These are phyloP conservation scores for Fusarium beomiforme DNA, from an alignment of 2,329 filamentous ascomycete species.

Conservation along the genomic window DNA sequence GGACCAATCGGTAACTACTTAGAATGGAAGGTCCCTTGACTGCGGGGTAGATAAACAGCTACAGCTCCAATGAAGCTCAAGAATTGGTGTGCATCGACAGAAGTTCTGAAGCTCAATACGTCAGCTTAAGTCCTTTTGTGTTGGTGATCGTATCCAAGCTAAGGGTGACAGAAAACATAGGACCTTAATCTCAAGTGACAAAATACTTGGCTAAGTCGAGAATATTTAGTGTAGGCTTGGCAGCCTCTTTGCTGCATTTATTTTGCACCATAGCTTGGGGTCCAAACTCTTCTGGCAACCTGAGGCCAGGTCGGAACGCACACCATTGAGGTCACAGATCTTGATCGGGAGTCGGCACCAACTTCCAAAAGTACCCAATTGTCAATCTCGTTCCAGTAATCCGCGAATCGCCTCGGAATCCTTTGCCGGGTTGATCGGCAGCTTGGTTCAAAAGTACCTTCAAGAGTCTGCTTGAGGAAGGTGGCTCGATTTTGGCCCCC, in stretches of 20 bases:
- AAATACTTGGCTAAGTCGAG: no score
- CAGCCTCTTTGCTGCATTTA: no score
- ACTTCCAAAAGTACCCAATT: background rate
- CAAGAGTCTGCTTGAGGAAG: background rate
- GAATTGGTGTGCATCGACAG: background rate
- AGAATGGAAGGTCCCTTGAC: background rate
- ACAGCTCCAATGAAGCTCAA: background rate
- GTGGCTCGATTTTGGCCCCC: background rate
- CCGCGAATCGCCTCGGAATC: background rate
- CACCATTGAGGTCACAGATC: background rate
- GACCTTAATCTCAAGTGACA: no score
- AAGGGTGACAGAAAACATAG: no score
- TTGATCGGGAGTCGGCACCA: background rate
- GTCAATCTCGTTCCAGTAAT: background rate
- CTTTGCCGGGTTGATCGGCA: background rate
- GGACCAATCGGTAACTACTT: background rate
- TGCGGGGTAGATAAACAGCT: background rate
- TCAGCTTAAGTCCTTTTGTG: background rate
- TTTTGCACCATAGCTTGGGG: no score
- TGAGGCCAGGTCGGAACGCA: no score
- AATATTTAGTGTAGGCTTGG: no score
- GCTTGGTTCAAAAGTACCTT: background rate
- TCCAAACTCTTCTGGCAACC: no score
- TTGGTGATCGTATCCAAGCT: no score
- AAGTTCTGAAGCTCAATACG: background rate